Evolutionary conservation across 306 rosid genomes (phyloP).

Genomic region (Quercus rubra): DNA sequence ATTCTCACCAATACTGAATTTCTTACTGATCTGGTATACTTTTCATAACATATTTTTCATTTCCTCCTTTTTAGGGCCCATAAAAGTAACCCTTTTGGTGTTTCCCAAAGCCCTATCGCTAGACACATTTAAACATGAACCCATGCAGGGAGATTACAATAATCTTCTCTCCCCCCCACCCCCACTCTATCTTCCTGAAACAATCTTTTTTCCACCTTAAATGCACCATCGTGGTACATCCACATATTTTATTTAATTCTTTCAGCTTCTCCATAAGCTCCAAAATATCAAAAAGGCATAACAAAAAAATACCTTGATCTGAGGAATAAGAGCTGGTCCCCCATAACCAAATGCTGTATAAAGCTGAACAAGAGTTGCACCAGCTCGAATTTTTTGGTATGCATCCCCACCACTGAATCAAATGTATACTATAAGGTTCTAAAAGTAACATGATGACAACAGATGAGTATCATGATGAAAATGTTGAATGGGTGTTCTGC

Average conservation of each 20-base stretch:
- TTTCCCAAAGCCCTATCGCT: not conserved
- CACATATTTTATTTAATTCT: not conserved
- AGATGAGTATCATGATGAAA: slow-evolving; percentile 1
- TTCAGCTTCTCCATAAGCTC: not conserved
- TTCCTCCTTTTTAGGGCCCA: not conserved
- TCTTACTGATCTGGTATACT: too few relatives aligned
- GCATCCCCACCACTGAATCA: slow-evolving; percentile 88
- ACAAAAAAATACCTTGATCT: slow-evolving; percentile 67
- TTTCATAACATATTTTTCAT: not conserved
- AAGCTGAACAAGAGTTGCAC: slow-evolving; percentile 93
- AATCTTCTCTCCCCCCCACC: not conserved
- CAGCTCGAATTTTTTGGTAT: slow-evolving; percentile 80
- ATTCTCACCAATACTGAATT: too few relatives aligned
- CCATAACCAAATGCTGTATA: slow-evolving; percentile 91
- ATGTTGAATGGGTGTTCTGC: not conserved
- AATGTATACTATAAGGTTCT: slow-evolving; percentile 10
- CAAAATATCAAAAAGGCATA: slow-evolving; percentile 12
- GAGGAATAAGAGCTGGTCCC: slow-evolving; percentile 96
- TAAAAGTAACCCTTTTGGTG: not conserved
- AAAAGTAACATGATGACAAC: slow-evolving; percentile 6
- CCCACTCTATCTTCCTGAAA: too few relatives aligned
- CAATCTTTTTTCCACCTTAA: not conserved
- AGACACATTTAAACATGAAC: not conserved
- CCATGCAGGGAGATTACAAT: not conserved
- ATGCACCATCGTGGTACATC: slow-evolving; percentile 13